Percentiles rank a stretch among this genome's conserved stretches.
phyloP scores from a whole-genome alignment of 2,329 filamentous ascomycete species.

The Colletotrichum paranaense region DNA sequence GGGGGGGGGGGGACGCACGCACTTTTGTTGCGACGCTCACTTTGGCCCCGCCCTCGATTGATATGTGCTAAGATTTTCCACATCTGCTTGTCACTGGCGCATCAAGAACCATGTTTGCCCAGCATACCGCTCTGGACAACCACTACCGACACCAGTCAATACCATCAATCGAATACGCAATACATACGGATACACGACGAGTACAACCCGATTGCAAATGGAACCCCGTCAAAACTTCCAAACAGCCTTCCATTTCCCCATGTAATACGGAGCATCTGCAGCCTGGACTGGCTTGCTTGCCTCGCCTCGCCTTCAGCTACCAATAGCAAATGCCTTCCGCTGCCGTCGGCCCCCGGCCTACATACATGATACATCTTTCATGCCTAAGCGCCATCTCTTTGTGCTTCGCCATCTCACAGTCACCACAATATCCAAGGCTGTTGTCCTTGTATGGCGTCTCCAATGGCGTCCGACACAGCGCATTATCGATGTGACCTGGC shows the following conservation, averaged over 20 bases:
- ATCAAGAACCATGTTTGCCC: constrained; percentile 7
- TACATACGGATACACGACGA: not conserved
- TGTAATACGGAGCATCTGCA: not conserved
- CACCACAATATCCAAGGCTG: not conserved
- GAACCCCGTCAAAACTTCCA: not conserved
- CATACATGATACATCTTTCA: not conserved
- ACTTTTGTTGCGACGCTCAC: constrained; percentile 11
- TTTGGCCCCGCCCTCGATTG: not conserved
- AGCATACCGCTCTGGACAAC: constrained; percentile 1
- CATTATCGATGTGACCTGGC: not conserved
- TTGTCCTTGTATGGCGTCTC: constrained; percentile 2
- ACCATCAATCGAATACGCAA: no score
- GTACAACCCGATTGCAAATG: not conserved
- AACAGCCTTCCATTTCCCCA: not conserved
- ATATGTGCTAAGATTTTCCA: not conserved
- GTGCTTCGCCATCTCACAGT: not conserved
- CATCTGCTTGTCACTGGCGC: not conserved
- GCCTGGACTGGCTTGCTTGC: not conserved
- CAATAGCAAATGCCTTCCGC: not conserved
- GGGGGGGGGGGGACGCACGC: not conserved
- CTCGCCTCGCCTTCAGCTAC: not conserved
- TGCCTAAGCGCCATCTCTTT: not conserved
- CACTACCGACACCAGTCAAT: not conserved
- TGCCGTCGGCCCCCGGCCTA: not conserved
- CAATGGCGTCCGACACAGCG: not conserved